Conservation (phyloP, 345 rosid genomes). For the Angophora floribunda region DNA sequence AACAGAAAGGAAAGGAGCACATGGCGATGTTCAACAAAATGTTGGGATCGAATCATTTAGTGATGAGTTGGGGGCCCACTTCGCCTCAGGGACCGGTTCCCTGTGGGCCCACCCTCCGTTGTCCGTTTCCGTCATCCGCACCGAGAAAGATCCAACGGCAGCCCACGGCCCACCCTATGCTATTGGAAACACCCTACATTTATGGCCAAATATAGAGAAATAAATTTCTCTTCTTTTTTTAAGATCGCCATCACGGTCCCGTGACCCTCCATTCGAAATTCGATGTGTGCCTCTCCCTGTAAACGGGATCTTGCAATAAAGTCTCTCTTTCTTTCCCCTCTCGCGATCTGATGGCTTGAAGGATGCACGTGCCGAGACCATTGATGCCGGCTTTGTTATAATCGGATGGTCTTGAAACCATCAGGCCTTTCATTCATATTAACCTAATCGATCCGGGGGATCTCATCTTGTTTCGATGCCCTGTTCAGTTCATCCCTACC, state of each 20-base stretch:
- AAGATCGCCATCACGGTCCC: not conserved
- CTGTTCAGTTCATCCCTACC: not conserved
- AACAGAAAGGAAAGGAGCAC: not conserved
- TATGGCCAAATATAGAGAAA: not conserved
- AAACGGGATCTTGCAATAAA: fast-evolving
- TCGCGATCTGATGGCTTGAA: not conserved
- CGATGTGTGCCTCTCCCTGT: not conserved
- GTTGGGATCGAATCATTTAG: not conserved
- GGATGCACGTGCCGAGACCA: not conserved
- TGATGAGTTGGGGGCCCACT: not conserved
- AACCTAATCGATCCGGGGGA: not conserved
- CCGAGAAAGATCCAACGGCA: not conserved
- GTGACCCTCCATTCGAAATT: not conserved
- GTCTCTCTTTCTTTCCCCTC: not conserved
- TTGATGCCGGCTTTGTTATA: not conserved
- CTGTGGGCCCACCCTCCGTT: not conserved
- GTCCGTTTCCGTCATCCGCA: not conserved
- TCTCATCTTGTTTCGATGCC: not conserved
- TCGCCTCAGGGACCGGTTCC: not conserved
- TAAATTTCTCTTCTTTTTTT: not conserved
- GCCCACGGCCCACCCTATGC: not conserved
- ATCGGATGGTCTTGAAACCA: not conserved
- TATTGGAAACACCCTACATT: not conserved
- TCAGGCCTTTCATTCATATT: not conserved
- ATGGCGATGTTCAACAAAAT: not conserved